Conservation (phyloP, 2,329 filamentous ascomycete genomes). For the Lasiodiplodia gonubiensis region DNA sequence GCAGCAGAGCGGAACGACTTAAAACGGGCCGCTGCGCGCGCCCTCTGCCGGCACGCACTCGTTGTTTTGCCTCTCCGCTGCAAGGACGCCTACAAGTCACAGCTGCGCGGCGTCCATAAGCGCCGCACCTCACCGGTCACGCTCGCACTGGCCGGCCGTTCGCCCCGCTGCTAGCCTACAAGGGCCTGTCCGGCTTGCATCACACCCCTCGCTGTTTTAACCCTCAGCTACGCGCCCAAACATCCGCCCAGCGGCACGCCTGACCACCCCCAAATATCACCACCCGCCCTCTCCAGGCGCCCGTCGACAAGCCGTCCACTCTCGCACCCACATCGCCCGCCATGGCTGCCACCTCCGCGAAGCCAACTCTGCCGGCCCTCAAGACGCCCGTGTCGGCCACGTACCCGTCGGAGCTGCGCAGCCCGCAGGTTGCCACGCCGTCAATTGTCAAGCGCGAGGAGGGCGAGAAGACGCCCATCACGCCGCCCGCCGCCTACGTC, state of each 20-base stretch:
- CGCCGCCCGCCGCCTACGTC: slow-evolving; percentile 85
- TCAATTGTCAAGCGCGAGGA: slow-evolving; percentile 69
- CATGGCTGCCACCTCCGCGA: slow-evolving; percentile 49
- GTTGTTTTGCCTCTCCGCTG: neutral
- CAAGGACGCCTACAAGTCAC: slow-evolving; percentile 22
- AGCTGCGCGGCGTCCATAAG: slow-evolving; percentile 14
- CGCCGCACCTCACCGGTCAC: slow-evolving; percentile 35
- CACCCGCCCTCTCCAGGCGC: slow-evolving; percentile 29
- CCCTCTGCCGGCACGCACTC: neutral
- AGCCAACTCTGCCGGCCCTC: slow-evolving; percentile 49
- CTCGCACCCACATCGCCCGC: slow-evolving; percentile 29
- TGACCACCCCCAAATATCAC: slow-evolving; percentile 32
- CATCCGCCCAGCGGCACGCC: slow-evolving; percentile 25
- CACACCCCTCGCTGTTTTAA: slow-evolving; percentile 32
- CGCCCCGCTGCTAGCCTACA: slow-evolving; percentile 21
- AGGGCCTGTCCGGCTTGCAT: slow-evolving; percentile 37
- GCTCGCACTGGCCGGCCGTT: slow-evolving; percentile 28
- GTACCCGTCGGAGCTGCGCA: slow-evolving; percentile 61
- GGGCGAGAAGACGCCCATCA: slow-evolving; percentile 80
- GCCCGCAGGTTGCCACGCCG: slow-evolving; percentile 68
- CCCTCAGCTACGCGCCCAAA: slow-evolving; percentile 20
- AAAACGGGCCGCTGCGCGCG: neutral
- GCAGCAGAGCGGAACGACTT: neutral
- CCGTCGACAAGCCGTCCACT: neutral
- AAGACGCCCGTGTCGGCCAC: slow-evolving; percentile 67